These are phyloP conservation scores for Byssochlamys sp. DNA, from an alignment of 2,329 filamentous ascomycete species.

Conservation along the genomic window DNA sequence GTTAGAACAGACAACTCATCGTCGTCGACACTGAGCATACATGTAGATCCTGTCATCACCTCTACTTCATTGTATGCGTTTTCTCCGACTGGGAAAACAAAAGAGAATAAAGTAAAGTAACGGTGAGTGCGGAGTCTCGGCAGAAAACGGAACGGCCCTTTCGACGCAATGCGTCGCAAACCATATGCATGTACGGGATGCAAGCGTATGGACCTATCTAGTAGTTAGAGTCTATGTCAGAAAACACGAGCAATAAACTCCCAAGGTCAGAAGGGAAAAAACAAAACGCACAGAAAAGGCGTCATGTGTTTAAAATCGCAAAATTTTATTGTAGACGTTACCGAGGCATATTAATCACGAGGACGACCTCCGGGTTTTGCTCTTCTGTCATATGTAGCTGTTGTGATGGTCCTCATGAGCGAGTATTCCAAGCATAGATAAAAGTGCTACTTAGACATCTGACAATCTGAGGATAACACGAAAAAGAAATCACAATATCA, in stretches of 20 bases:
- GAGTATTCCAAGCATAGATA: no score
- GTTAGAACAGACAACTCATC: background rate
- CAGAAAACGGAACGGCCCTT: background rate
- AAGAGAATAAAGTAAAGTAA: background rate
- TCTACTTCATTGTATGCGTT: background rate
- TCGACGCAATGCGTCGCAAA: background rate
- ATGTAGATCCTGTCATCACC: background rate
- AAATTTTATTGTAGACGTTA: background rate
- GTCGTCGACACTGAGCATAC: background rate
- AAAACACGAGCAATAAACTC: background rate
- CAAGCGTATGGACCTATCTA: background rate
- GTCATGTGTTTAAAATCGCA: background rate
- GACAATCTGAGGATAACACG: no score
- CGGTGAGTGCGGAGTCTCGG: background rate
- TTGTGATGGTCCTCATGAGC: no score
- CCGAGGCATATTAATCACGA: no score
- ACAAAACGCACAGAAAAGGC: background rate
- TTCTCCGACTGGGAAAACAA: background rate
- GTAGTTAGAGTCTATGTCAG: background rate
- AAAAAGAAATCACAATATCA: no score
- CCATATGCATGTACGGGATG: background rate
- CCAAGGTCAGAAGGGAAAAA: background rate
- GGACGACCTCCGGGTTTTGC: no score
- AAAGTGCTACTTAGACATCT: no score
- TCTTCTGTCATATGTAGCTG: no score